Evolutionary conservation across 768 basidiomycete genomes (phyloP).

Genomic region (Favolaschia claudopus): DNA sequence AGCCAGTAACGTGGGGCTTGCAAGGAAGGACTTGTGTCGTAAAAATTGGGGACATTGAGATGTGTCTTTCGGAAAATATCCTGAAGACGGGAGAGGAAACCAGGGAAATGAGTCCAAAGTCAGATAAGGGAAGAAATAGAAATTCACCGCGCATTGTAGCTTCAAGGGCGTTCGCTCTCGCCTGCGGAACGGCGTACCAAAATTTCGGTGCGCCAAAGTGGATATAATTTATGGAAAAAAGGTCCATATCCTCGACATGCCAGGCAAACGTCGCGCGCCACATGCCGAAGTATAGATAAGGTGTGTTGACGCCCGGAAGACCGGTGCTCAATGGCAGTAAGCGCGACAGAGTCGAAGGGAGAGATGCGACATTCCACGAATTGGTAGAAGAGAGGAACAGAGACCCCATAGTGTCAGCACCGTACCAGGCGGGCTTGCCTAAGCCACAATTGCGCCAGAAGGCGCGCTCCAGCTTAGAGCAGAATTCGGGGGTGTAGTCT

Average conservation of each 20-base stretch:
- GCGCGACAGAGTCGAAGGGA: slow-evolving; percentile 86
- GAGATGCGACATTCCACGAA: slow-evolving; percentile 93
- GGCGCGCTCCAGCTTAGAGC: slow-evolving; percentile 83
- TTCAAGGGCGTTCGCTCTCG: slow-evolving; percentile 82
- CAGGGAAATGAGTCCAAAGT: too few relatives aligned
- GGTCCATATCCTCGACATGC: slow-evolving; percentile 99
- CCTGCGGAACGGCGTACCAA: slow-evolving; percentile 97
- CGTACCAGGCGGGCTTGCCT: slow-evolving; percentile 95
- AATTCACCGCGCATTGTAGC: slow-evolving; percentile 83
- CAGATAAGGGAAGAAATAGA: slow-evolving; percentile 1
- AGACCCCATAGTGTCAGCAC: slow-evolving; percentile 90
- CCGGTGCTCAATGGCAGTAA: slow-evolving; percentile 77
- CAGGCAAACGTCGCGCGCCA: slow-evolving; percentile 99
- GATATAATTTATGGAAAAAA: slow-evolving; percentile 98
- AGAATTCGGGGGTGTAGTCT: slow-evolving; percentile 91
- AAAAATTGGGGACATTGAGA: slow-evolving; percentile 91
- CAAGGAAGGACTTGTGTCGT: slow-evolving; percentile 95
- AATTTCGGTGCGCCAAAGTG: slow-evolving; percentile 98
- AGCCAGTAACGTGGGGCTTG: slow-evolving; percentile 84
- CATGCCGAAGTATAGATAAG: slow-evolving; percentile 99
- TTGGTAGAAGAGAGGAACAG: slow-evolving; percentile 79
- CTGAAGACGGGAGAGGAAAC: slow-evolving; percentile 54
- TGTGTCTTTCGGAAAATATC: slow-evolving; percentile 89
- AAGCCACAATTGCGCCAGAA: slow-evolving; percentile 94
- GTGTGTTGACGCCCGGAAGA: slow-evolving; percentile 95